phyloP scores from a whole-genome alignment of 495 filamentous ascomycete species.

The Hypoxylon rickii region DNA sequence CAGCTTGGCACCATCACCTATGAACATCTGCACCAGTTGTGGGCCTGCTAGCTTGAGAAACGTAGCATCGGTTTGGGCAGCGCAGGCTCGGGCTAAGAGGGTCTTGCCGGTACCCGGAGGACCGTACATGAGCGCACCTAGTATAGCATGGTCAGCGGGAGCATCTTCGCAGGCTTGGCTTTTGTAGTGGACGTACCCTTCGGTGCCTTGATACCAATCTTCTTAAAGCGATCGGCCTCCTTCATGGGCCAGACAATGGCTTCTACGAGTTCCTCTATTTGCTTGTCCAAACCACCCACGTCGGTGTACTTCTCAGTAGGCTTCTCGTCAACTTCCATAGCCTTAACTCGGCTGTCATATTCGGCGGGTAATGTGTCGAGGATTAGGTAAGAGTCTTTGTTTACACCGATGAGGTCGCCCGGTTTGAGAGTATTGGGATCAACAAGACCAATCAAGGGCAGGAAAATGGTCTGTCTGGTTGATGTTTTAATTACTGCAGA shows the following conservation, averaged over 20 bases:
- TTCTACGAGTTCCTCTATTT: conserved; percentile 99
- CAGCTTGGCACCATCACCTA: conserved; percentile 96
- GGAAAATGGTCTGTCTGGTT: conserved; percentile 97
- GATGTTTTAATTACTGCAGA: conserved; percentile 99
- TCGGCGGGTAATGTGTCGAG: conserved; percentile 98
- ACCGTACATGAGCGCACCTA: conserved; percentile 97
- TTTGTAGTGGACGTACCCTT: conserved; percentile 70
- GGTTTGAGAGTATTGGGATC: conserved; percentile 92
- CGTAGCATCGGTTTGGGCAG: conserved; percentile 96
- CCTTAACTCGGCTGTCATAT: conserved; percentile 98
- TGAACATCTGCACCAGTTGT: conserved; percentile 99
- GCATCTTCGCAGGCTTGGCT: background rate
- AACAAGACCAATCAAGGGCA: conserved; percentile 95
- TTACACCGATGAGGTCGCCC: conserved; percentile 95
- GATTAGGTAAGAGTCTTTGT: conserved; percentile 99
- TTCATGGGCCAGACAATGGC: conserved; percentile 99
- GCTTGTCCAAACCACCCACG: conserved; percentile 96
- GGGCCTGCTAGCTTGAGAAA: conserved; percentile 99
- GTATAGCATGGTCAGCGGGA: conserved; percentile 33
- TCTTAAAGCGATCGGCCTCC: conserved; percentile 97
- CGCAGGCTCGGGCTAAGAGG: conserved; percentile 93
- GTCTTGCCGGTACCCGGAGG: conserved; percentile 98
- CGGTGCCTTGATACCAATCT: conserved; percentile 99
- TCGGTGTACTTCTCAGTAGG: conserved; percentile 98
- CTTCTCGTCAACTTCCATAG: conserved; percentile 99